Percentiles rank a stretch among this genome's conserved stretches.
These are phyloP conservation scores for Xylariaceae sp. DNA, from an alignment of 2,329 filamentous ascomycete genomes.

Conservation along the genomic window DNA sequence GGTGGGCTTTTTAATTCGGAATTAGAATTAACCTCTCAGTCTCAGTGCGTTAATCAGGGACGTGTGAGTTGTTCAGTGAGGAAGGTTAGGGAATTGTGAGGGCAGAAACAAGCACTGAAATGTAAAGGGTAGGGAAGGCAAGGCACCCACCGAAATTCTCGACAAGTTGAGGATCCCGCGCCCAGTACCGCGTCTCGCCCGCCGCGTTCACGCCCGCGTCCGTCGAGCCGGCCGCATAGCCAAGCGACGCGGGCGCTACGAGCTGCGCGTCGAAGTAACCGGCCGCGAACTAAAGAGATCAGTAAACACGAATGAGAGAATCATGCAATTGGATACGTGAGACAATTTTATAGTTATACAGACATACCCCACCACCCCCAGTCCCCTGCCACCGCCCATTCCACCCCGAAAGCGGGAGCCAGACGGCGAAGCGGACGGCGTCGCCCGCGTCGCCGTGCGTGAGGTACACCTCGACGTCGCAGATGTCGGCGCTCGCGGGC, in stretches of 20 bases:
- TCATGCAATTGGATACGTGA: too few species aligned
- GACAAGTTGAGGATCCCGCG: conserved; percentile 20
- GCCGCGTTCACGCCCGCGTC: conserved; percentile 17
- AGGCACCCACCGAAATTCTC: conserved; percentile 28
- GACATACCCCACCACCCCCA: conserved; percentile 21
- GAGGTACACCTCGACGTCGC: conserved; percentile 21
- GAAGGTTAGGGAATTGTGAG: too few species aligned
- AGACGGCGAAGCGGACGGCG: conserved; percentile 19
- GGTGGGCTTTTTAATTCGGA: conserved; percentile 15
- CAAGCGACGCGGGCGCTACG: conserved; percentile 15
- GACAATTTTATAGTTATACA: too few species aligned
- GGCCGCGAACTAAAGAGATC: conserved; percentile 13
- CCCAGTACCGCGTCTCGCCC: conserved; percentile 17
- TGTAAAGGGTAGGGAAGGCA: background rate
- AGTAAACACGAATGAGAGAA: background rate
- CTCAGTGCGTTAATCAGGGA: too few species aligned
- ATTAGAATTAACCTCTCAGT: too few species aligned
- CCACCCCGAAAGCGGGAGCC: conserved; percentile 20
- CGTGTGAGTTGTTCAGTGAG: too few species aligned
- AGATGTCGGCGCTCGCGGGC: conserved; percentile 17
- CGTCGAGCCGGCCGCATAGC: conserved; percentile 20
- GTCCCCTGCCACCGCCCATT: conserved; percentile 25
- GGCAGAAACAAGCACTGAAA: background rate
- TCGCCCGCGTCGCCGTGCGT: conserved; percentile 22
- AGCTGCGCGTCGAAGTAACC: conserved; percentile 17